Evolutionary conservation across 306 rosid genomes (phyloP).

Genomic region (Pyrus bretschneideri): DNA sequence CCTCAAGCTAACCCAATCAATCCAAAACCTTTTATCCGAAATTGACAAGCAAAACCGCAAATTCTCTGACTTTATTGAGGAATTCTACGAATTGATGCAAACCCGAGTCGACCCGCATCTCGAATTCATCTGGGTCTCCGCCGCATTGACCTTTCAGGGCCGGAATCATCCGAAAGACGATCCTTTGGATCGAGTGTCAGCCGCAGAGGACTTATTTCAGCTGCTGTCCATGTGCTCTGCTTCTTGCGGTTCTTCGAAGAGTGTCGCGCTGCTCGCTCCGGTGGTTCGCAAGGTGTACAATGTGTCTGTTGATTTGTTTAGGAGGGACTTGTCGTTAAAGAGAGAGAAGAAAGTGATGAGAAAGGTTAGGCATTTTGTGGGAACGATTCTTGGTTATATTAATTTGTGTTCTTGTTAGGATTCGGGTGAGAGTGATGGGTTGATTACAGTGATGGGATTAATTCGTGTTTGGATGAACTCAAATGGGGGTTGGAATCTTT

Average conservation of each 20-base stretch:
- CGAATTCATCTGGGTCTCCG: slow-evolving; percentile 67
- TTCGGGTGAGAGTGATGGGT: slow-evolving; percentile 26
- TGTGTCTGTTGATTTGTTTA: slow-evolving; percentile 30
- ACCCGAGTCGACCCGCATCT: slow-evolving; percentile 54
- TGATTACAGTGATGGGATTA: slow-evolving; percentile 26
- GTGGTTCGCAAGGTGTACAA: slow-evolving; percentile 38
- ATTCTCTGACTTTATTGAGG: slow-evolving; percentile 19
- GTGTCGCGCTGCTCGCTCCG: slow-evolving; percentile 56
- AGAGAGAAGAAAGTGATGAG: slow-evolving; percentile 56
- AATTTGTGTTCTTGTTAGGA: slow-evolving; percentile 33
- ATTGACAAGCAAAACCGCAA: slow-evolving; percentile 23
- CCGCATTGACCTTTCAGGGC: slow-evolving; percentile 41
- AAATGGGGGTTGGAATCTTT: slow-evolving; percentile 37
- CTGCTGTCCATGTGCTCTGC: slow-evolving; percentile 42
- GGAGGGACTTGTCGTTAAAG: slow-evolving; percentile 40
- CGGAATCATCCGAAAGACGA: slow-evolving; percentile 29
- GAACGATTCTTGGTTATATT: slow-evolving; percentile 47
- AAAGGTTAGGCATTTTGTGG: slow-evolving; percentile 50
- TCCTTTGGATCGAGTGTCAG: slow-evolving; percentile 42
- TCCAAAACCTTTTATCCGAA: slow-evolving; percentile 35
- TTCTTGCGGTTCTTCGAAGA: slow-evolving; percentile 37
- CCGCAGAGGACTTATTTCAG: slow-evolving; percentile 45
- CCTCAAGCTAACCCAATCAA: slow-evolving; percentile 36
- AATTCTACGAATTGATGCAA: slow-evolving; percentile 48
- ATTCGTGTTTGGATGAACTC: slow-evolving; percentile 41